Evolutionary conservation across 176 grass and related monocot genomes (phyloP).

Genomic region (Triticum timopheevii): DNA sequence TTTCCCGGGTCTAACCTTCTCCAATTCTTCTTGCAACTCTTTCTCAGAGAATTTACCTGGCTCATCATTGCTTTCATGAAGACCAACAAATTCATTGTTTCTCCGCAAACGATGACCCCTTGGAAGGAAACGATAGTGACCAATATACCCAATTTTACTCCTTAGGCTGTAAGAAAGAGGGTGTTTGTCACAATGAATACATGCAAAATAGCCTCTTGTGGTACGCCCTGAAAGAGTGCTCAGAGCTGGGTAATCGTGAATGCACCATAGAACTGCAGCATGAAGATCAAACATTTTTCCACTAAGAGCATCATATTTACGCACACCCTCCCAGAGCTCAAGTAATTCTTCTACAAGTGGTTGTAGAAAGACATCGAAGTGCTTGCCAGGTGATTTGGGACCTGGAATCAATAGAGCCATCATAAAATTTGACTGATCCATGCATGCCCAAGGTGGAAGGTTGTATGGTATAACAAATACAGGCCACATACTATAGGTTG

Average conservation of each 20-base stretch:
- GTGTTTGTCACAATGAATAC: conserved; percentile 9
- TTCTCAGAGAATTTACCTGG: not conserved
- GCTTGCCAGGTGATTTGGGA: not conserved
- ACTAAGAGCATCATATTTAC: conserved; percentile 10
- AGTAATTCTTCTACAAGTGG: not conserved
- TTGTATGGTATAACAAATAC: not conserved
- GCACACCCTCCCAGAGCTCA: not conserved
- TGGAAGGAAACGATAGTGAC: conserved; percentile 10
- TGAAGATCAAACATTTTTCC: not conserved
- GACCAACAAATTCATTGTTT: not conserved
- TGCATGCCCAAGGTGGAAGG: not conserved
- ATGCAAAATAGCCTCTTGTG: conserved; percentile 24
- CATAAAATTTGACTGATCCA: not conserved
- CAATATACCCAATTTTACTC: conserved; percentile 20
- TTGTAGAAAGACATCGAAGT: not conserved
- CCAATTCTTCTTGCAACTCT: not conserved
- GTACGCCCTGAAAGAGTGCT: conserved; percentile 5
- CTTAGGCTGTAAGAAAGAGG: conserved; percentile 7
- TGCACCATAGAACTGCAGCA: not conserved
- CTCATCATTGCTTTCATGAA: not conserved
- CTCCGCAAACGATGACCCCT: not conserved
- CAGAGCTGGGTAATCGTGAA: conserved; percentile 2
- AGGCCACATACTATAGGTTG: not conserved
- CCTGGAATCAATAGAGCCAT: not conserved
- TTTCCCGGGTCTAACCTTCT: not conserved